Conservation (phyloP, 2,329 filamentous ascomycete species). For the Mycosphaerelloides madeirae region DNA sequence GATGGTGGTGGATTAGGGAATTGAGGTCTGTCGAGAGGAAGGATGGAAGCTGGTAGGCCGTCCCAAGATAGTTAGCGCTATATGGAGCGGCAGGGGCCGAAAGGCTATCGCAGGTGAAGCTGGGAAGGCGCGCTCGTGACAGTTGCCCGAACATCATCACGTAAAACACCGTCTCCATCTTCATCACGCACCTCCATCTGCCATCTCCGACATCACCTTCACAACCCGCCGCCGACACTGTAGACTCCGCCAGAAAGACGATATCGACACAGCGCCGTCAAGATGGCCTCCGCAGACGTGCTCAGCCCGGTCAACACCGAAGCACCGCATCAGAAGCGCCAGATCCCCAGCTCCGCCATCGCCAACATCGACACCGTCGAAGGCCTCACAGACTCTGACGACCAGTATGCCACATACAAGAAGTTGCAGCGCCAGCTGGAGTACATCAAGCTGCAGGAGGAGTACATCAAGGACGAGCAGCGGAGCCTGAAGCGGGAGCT, state of each 20-base stretch:
- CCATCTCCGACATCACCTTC: slow-evolving; percentile 4
- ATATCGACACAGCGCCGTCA: slow-evolving; percentile 3
- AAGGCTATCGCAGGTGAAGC: no score
- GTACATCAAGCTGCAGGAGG: slow-evolving; percentile 96
- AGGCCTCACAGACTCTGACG: slow-evolving; percentile 73
- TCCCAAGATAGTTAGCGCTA: no score
- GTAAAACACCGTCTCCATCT: no score
- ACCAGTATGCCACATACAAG: slow-evolving; percentile 94
- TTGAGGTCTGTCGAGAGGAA: no score
- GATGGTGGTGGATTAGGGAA: no score
- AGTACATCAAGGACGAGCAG: slow-evolving; percentile 99
- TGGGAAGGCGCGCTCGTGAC: no score
- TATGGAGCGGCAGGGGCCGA: no score
- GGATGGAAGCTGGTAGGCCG: no score
- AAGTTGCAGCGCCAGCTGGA: slow-evolving; percentile 94
- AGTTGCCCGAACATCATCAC: no score
- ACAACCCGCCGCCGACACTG: not conserved
- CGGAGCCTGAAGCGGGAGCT: slow-evolving; percentile 95
- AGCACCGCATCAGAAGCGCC: slow-evolving; percentile 71
- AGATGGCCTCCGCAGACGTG: slow-evolving; percentile 82
- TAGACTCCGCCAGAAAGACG: not conserved
- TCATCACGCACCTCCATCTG: not conserved
- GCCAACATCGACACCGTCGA: slow-evolving; percentile 88
- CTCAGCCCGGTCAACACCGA: slow-evolving; percentile 72
- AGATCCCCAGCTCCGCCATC: slow-evolving; percentile 69